Percentiles rank a stretch among this genome's conserved stretches.
Evolutionary conservation across 805 yeast genomes (phyloP).

Genomic region (Metschnikowia lochheadii): DNA sequence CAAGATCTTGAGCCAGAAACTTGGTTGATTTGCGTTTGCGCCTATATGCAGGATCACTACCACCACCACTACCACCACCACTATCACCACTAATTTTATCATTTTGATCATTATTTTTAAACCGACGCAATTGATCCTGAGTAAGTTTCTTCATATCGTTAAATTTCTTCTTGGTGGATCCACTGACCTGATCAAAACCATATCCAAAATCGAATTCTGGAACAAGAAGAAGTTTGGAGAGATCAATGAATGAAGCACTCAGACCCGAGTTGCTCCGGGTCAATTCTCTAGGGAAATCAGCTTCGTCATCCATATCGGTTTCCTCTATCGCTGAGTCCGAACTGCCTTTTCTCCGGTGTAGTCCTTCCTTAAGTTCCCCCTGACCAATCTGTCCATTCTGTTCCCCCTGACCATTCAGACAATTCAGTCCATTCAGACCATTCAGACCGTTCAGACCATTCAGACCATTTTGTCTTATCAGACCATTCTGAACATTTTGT

Average conservation of each 20-base stretch:
- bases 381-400: too few relatives aligned
- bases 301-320: conserved; percentile 2
- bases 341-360: neutral
- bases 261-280: conserved; percentile 15
- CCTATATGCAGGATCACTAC: too few relatives aligned
- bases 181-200: conserved; percentile 33
- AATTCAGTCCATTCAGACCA: too few relatives aligned
- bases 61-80: too few relatives aligned
- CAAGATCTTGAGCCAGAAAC: conserved; percentile 22
- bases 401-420: too few relatives aligned
- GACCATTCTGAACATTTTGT: too few relatives aligned
- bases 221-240: conserved; percentile 33
- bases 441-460: too few relatives aligned
- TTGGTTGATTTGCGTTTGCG: neutral
- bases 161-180: conserved; percentile 32
- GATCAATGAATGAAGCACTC: conserved; percentile 33
- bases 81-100: too few relatives aligned
- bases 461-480: too few relatives aligned
- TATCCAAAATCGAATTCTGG: conserved; percentile 44
- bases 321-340: neutral
- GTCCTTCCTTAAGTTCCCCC: too few relatives aligned
- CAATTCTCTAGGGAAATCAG: neutral
- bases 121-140: conserved; percentile 26
- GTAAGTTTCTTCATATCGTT: conserved; percentile 35
- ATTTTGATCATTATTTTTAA: conserved; percentile 17